Evolutionary conservation across 2,329 filamentous ascomycete genomes (phyloP), one percentile per base, ranked within the genome.

Genomic region (Bipolaris oryzae): DNA sequence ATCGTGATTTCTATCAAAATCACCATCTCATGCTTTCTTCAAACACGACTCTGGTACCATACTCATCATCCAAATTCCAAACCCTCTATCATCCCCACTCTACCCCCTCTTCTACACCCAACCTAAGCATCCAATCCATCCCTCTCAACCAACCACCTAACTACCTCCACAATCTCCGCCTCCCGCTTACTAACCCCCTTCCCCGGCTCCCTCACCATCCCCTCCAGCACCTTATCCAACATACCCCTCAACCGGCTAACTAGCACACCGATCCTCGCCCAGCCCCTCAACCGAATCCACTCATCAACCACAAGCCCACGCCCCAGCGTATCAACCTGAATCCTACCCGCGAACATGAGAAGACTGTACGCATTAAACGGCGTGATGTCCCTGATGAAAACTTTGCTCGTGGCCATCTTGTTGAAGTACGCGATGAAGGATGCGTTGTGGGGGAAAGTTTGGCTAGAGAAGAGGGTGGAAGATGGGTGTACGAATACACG

Each of bases 401-500:
- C 86, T 79, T 98, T 98, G 72, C 86, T 90, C 1, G 93, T 98
- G 3, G 90, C 87, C 79, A 98, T 95, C 77, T 96, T 92, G 50
- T 85, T 90, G 76, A 97, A 97, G 76, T 96, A 98, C 50, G 88
- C 89, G 74, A 99, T 80, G 75, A 94, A 98, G 1, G 86, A 84
- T 5, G 89, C 89, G 49, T 87, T 86, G 84, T 87, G 2, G 0
- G 90, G 85, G 72, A 96, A 96, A 0, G 82, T 85, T 72, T 96
- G 91, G 10, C 87, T 88, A 50, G 88, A 89, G 74, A 98, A 98
- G 9, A 98, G 82, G 0, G 89, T 92, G 42, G 91, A 96, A 67
- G 87, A 88, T 0, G 95, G 95, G 71, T 99, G 95, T 15, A 98
- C 88, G 75, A 99, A 99, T 11, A 98, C 91, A 6, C 95, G 85